These are phyloP conservation scores for Backusella tarrabulga DNA, from an alignment of 192 early-diverging fungal species.

Conservation along the genomic window DNA sequence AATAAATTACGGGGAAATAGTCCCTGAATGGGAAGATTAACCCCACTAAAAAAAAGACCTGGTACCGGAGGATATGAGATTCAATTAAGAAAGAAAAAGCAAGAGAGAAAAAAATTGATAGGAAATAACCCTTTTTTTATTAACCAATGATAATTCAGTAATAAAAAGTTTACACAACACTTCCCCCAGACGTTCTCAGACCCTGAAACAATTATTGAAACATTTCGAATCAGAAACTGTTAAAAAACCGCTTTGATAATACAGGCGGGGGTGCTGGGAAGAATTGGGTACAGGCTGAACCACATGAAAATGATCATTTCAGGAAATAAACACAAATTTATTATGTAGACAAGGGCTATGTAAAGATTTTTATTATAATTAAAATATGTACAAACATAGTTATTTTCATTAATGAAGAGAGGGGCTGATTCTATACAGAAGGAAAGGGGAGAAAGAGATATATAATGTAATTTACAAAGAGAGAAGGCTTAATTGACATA, in stretches of 20 bases:
- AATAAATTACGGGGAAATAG: neutral
- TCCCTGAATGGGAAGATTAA: constrained; percentile 1
- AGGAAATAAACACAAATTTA: neutral
- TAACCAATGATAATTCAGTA: neutral
- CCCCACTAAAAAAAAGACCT: neutral
- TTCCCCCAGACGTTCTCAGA: neutral
- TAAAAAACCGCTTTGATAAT: neutral
- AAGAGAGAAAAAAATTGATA: neutral
- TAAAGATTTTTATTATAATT: neutral
- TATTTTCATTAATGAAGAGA: neutral
- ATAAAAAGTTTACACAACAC: neutral
- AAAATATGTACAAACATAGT: constrained; percentile 6
- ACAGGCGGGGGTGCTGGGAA: neutral
- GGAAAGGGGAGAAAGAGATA: neutral
- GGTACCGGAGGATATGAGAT: neutral
- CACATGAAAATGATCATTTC: neutral
- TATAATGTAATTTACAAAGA: neutral
- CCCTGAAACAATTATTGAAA: neutral
- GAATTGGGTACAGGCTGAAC: neutral
- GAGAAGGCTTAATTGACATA: neutral
- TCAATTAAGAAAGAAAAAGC: neutral
- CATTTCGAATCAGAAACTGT: neutral
- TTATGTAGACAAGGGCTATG: neutral
- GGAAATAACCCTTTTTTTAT: neutral
- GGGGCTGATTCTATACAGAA: neutral